phyloP scores from a whole-genome alignment of 129 eudicot genomes.

The Ambrosia artemisiifolia region DNA sequence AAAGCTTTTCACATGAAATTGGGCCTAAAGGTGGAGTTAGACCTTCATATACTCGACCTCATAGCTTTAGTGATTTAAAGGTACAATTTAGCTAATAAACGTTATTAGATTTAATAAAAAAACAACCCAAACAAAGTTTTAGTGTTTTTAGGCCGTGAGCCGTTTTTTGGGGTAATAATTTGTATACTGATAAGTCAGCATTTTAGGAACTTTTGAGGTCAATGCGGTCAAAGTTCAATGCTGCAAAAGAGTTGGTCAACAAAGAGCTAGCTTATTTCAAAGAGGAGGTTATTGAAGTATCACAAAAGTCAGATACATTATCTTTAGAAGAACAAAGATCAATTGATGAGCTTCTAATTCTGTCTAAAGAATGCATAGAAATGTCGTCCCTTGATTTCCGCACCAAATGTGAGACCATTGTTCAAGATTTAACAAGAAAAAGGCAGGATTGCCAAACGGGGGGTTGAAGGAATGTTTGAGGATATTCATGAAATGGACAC shows the following conservation, averaged over 20 bases:
- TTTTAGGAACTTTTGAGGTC: slow-evolving; percentile 77
- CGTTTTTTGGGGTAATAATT: slow-evolving; percentile 3
- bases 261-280: slow-evolving; percentile 63
- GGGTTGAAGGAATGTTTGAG: slow-evolving; percentile 87
- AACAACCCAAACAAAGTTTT: neutral
- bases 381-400: slow-evolving; percentile 67
- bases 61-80: slow-evolving; percentile 75
- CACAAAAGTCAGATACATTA: slow-evolving; percentile 50
- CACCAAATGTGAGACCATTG: slow-evolving; percentile 68
- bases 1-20: slow-evolving; percentile 86
- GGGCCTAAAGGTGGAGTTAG: slow-evolving; percentile 82
- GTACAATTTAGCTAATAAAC: slow-evolving; percentile 28
- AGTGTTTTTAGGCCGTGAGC: neutral
- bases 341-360: slow-evolving; percentile 54
- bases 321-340: slow-evolving; percentile 43
- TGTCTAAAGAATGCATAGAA: slow-evolving; percentile 50
- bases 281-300: slow-evolving; percentile 47
- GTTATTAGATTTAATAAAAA: neutral
- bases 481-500: slow-evolving; percentile 97
- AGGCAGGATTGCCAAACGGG: slow-evolving; percentile 65
- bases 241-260: slow-evolving; percentile 74
- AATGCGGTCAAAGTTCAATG: slow-evolving; percentile 64
- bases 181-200: slow-evolving; percentile 13
- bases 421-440: slow-evolving; percentile 62
- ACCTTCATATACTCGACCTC: slow-evolving; percentile 56